Percentiles rank a stretch among this genome's conserved stretches.
These are phyloP conservation scores for Verticillium nonalfalfae DNA, from an alignment of 2,329 filamentous ascomycete genomes.

Conservation along the genomic window DNA sequence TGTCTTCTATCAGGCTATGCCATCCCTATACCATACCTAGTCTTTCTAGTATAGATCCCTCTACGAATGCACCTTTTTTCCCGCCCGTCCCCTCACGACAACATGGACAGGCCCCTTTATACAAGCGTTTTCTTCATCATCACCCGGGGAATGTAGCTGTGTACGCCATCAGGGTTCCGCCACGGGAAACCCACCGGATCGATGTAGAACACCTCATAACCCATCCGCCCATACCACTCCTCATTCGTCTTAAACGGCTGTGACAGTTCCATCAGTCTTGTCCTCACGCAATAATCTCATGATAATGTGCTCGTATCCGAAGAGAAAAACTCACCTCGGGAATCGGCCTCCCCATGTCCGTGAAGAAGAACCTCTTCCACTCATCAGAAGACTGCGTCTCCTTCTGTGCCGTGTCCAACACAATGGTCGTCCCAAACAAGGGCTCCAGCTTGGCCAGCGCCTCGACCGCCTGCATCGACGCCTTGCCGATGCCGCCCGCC, in stretches of 20 bases:
- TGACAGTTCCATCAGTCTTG: neutral
- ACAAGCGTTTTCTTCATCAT: constrained; percentile 17
- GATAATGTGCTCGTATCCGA: no score
- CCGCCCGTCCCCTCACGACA: no score
- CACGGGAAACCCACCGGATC: constrained; percentile 12
- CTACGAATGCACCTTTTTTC: neutral
- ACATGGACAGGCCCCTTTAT: neutral
- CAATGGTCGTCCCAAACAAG: constrained; percentile 23
- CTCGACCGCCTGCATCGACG: constrained; percentile 28
- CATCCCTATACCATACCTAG: no score
- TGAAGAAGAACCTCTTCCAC: constrained; percentile 16
- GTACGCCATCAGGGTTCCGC: constrained; percentile 8
- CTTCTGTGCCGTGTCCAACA: constrained; percentile 26
- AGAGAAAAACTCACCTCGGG: constrained; percentile 16
- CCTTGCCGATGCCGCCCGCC: constrained; percentile 25
- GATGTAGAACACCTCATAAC: constrained; percentile 14
- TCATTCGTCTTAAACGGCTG: constrained; percentile 13
- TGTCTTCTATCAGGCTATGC: no score
- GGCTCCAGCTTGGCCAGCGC: constrained; percentile 20
- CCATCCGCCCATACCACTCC: constrained; percentile 23
- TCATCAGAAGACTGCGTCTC: constrained; percentile 16
- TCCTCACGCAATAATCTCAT: neutral
- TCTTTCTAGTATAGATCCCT: no score
- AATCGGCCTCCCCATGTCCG: constrained; percentile 15
- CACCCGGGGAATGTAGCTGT: constrained; percentile 9